Conservation (phyloP, 441 rosid genomes). For the Syzygium malaccense region DNA sequence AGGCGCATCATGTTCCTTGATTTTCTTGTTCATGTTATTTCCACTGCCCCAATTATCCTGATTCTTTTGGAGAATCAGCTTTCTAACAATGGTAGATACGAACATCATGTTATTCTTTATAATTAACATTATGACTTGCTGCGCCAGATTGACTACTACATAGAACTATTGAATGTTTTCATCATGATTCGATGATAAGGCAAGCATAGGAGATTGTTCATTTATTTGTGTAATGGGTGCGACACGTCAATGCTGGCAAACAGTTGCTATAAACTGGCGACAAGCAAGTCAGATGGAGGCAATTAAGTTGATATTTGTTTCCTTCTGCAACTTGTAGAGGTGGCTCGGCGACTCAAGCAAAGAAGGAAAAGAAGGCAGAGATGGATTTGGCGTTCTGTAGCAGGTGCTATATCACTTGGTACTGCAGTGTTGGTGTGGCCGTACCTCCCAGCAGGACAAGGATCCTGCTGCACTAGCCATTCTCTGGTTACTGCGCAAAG, state of each 20-base stretch:
- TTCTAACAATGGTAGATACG: background rate
- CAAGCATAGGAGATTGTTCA: background rate
- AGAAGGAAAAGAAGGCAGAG: background rate
- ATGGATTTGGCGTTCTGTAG: constrained; percentile 11
- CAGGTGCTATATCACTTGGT: background rate
- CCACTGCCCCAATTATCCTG: background rate
- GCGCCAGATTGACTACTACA: background rate
- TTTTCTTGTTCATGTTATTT: background rate
- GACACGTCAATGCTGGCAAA: background rate
- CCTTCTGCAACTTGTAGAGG: background rate
- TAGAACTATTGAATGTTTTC: background rate
- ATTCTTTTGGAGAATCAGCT: background rate
- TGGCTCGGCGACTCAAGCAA: constrained; percentile 1
- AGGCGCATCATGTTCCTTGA: background rate
- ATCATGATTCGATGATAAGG: background rate
- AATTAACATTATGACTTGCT: background rate
- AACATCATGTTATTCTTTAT: background rate
- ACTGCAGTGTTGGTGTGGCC: constrained; percentile 3
- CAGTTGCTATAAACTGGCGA: background rate
- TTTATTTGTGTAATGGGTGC: background rate
- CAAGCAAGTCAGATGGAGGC: background rate
- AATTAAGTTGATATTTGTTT: background rate
- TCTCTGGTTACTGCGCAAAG: background rate
- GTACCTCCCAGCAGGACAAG: background rate
- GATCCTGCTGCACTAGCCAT: background rate